Evolutionary conservation across 179 eudicot species (phyloP).

Genomic region (Beta lomatogona): DNA sequence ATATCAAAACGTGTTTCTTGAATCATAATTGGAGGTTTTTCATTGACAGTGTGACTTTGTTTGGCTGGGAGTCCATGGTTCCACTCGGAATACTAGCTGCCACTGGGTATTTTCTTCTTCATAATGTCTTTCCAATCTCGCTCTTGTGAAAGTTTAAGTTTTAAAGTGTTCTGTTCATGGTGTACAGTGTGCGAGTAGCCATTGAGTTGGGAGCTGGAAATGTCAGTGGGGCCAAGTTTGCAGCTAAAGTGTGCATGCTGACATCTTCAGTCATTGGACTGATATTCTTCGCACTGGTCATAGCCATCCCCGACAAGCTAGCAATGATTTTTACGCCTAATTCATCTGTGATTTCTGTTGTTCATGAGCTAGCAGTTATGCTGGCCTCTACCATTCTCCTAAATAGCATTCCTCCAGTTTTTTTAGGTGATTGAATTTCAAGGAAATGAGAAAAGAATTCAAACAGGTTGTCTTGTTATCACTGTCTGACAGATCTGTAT

Average conservation of each 20-base stretch:
- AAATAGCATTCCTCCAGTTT: conserved; percentile 57
- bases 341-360: conserved; percentile 36
- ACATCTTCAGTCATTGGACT: conserved; percentile 47
- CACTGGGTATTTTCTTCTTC: conserved; percentile 43
- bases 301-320: conserved; percentile 41
- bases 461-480: background rate
- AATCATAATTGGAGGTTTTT: background rate
- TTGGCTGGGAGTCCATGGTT: conserved; percentile 56
- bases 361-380: conserved; percentile 39
- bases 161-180: background rate
- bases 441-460: background rate
- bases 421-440: conserved; percentile 40
- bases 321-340: conserved; percentile 55
- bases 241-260: conserved; percentile 44
- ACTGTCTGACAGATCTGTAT: background rate
- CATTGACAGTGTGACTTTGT: conserved; percentile 43
- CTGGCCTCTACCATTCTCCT: conserved; percentile 47
- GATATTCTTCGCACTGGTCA: conserved; percentile 34
- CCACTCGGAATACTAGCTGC: conserved; percentile 57
- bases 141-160: background rate
- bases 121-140: background rate
- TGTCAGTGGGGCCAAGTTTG: conserved; percentile 49
- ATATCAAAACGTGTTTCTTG: background rate
- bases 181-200: conserved; percentile 55
- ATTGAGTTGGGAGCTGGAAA: conserved; percentile 68